Conservation (phyloP, 345 rosid species). For the Salix viminalis region DNA sequence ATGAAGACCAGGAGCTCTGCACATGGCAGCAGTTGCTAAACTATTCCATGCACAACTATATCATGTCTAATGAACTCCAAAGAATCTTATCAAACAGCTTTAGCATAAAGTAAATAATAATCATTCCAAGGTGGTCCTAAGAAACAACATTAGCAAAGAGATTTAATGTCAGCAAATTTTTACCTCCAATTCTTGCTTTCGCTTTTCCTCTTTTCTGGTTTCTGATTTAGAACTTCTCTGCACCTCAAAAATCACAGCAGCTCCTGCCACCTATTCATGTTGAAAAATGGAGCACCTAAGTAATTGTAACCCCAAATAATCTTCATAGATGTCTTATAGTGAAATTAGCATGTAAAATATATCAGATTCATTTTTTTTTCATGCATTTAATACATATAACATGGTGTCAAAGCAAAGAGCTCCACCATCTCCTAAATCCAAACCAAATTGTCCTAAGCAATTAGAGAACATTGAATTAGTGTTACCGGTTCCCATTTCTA, state of each 20-base stretch:
- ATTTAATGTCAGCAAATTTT: conserved; percentile 3
- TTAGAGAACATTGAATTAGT: not conserved
- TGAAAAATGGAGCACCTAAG: conserved; percentile 8
- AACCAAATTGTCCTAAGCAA: too few species aligned
- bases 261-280: conserved; percentile 70
- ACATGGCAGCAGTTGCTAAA: not conserved
- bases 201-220: conserved; percentile 73
- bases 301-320: not conserved
- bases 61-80: not conserved
- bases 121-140: not conserved
- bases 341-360: not conserved
- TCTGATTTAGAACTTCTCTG: conserved; percentile 90
- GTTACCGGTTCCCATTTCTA: not conserved
- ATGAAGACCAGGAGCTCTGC: not conserved
- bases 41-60: not conserved
- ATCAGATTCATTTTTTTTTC: not conserved
- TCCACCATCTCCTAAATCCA: not conserved
- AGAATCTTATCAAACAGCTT: not conserved
- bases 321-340: not conserved
- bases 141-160: not conserved
- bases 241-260: conserved; percentile 71
- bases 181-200: conserved; percentile 74
- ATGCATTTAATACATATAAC: not conserved
- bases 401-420: not conserved
- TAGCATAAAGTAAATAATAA: not conserved